Base-by-base conservation (phyloP, 805 yeast species). In the Priceomyces melissophilus region DNA sequence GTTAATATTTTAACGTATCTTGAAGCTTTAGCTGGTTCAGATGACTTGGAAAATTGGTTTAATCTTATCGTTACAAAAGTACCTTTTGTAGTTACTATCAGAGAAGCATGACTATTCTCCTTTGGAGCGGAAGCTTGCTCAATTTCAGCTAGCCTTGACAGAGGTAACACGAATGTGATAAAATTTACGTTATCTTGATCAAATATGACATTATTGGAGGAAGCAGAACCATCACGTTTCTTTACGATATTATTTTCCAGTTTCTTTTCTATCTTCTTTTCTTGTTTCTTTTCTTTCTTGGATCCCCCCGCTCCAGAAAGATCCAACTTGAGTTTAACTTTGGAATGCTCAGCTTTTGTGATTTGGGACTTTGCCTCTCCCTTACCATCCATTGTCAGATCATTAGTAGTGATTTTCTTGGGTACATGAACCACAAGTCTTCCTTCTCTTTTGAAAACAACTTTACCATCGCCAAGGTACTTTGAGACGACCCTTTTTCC, bases 361-460 rank as follows among this genome's bases (percentile, higher is more conserved):
- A 8, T 8, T 5, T 20, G 25, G 8, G 25, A 8, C 25, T 20
- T 20, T 20, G 25, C 25, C 25, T 20, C 25, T 20, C 25, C 25
- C 4, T 20, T 20, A 20, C 25, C 25, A 20, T 8, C 25, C 25
- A 20, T 8, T 20, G 25, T n/a, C n/a, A n/a, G 27, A 32, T 12
- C 13, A 26, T 11, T 15, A 15, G 35, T 4, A 17, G 37, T 46
- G 41, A 11, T 29, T 30, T 37, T 48, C 16, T 10, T 43, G n/a
- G 16, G 46, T 23, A 30, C 44, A 14, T 75, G 82, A 35, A 78
- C 73, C 52, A 72, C 76, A 46, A 78, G 70, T 41, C 80, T 55
- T 2, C 81, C 81, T 50, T 81, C 83, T 44, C 87, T 66, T 47
- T 73, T 82, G 13, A 88, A 63, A 4, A 75, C 67, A n/a, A 87